Percentiles rank a stretch among this genome's conserved stretches.
Conservation (phyloP, 2,329 filamentous ascomycete genomes). For the Epichloe elymi region DNA sequence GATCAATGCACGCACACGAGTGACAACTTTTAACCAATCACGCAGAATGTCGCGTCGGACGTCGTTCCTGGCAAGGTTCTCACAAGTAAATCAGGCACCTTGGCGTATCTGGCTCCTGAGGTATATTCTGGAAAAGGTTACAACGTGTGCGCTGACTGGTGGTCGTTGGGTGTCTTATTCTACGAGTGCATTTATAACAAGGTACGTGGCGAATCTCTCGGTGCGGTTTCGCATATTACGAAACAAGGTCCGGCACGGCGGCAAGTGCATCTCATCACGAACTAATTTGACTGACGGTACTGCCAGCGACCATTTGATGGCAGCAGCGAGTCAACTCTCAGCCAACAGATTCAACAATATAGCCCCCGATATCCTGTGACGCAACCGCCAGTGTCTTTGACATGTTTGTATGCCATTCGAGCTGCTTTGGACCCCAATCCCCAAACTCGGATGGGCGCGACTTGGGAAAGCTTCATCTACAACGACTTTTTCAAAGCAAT, state of each 20-base stretch:
- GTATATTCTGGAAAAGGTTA: conserved; percentile 89
- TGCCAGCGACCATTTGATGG: conserved; percentile 84
- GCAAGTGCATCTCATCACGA: neutral
- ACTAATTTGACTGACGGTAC: neutral
- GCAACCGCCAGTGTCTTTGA: conserved; percentile 74
- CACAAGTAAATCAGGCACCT: conserved; percentile 90
- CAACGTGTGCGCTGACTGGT: conserved; percentile 87
- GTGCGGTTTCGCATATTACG: neutral
- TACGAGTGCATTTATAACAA: conserved; percentile 99
- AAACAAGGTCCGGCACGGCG: neutral
- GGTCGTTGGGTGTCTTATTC: conserved; percentile 95
- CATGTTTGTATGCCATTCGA: conserved; percentile 80
- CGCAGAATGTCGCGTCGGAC: conserved; percentile 89
- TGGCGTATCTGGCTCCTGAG: conserved; percentile 91
- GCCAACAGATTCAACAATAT: conserved; percentile 67
- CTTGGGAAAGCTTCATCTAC: conserved; percentile 73
- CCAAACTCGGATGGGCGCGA: conserved; percentile 68
- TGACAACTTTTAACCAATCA: conserved; percentile 8
- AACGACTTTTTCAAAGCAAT: conserved; percentile 82
- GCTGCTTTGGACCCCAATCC: conserved; percentile 72
- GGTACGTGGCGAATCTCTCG: conserved; percentile 33
- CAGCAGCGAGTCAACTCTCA: conserved; percentile 67
- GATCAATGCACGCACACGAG: neutral
- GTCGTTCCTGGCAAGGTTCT: conserved; percentile 69
- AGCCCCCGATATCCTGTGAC: conserved; percentile 86